Conservation (phyloP, 306 rosid genomes). For the Cyclanthera cordifolia region DNA sequence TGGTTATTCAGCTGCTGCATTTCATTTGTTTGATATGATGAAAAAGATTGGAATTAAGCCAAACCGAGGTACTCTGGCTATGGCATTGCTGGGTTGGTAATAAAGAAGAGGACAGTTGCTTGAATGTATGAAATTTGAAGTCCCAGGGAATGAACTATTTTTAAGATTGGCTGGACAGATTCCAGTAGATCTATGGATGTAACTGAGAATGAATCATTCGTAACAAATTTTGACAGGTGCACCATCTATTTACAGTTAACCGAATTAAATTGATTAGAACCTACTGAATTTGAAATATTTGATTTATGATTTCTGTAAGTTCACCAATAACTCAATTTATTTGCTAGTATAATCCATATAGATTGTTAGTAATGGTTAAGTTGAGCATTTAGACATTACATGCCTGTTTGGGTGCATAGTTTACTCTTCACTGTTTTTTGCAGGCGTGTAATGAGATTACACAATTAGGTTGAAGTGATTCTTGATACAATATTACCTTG, state of each 20-base stretch:
- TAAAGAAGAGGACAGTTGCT: too few relatives aligned
- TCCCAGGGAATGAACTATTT: not conserved
- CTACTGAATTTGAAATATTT: not conserved
- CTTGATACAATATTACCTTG: not conserved
- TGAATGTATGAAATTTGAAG: not conserved
- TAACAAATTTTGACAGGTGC: not conserved
- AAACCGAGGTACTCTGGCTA: slow-evolving; percentile 75
- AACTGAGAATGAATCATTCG: not conserved
- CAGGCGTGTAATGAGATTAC: not conserved
- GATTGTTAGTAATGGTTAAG: not conserved
- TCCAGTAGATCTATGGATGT: not conserved
- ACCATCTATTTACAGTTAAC: not conserved
- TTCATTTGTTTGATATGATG: slow-evolving; percentile 56
- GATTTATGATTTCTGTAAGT: not conserved
- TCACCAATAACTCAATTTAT: not conserved
- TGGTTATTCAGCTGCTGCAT: slow-evolving; percentile 49
- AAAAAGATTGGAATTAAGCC: slow-evolving; percentile 45
- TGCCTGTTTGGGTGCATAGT: not conserved
- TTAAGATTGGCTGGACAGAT: not conserved
- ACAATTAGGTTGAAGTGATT: not conserved
- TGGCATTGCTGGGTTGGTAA: slow-evolving; percentile 56
- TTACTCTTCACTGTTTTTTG: not conserved
- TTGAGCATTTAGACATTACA: not conserved
- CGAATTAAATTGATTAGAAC: not conserved
- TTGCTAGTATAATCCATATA: not conserved